These are phyloP conservation scores for Taphrina communis DNA, from an alignment of 1,139 yeast genomes.

Conservation along the genomic window DNA sequence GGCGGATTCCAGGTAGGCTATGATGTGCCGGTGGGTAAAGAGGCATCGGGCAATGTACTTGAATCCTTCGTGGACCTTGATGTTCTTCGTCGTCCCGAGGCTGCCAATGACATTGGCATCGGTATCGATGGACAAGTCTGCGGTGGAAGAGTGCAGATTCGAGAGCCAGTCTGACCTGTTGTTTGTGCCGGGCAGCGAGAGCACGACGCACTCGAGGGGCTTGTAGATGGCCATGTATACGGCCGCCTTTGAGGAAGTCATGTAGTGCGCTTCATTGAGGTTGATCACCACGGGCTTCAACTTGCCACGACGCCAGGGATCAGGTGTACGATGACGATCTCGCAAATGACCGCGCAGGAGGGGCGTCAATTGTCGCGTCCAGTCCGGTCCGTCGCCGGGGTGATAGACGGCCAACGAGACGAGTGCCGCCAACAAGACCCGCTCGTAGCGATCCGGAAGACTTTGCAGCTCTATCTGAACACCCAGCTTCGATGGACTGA, in stretches of 20 bases:
- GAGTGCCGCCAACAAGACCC: conserved; percentile 20
- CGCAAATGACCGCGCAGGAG: background rate
- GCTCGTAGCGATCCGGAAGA: background rate
- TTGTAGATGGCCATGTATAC: conserved; percentile 22
- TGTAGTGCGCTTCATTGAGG: conserved; percentile 31
- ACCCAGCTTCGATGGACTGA: conserved; percentile 21
- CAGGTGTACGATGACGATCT: background rate
- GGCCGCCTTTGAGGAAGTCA: conserved; percentile 29
- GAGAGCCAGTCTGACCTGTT: conserved; percentile 34
- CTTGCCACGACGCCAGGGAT: conserved; percentile 19
- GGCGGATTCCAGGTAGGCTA: conserved; percentile 13
- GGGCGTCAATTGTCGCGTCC: conserved; percentile 14
- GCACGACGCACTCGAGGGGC: conserved; percentile 17
- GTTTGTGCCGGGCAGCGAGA: conserved; percentile 36
- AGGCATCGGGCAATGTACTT: conserved; percentile 29
- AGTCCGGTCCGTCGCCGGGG: background rate
- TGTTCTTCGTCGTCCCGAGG: no score
- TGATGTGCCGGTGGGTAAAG: conserved; percentile 15
- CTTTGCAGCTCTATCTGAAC: background rate
- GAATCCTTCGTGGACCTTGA: conserved; percentile 36
- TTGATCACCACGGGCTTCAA: conserved; percentile 7
- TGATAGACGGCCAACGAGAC: conserved; percentile 27
- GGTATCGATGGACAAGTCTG: conserved; percentile 9
- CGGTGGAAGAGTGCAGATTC: conserved; percentile 31
- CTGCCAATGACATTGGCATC: background rate